phyloP scores from a whole-genome alignment of 108 stramenopile species.

The Stephanodiscus minutulus region DNA sequence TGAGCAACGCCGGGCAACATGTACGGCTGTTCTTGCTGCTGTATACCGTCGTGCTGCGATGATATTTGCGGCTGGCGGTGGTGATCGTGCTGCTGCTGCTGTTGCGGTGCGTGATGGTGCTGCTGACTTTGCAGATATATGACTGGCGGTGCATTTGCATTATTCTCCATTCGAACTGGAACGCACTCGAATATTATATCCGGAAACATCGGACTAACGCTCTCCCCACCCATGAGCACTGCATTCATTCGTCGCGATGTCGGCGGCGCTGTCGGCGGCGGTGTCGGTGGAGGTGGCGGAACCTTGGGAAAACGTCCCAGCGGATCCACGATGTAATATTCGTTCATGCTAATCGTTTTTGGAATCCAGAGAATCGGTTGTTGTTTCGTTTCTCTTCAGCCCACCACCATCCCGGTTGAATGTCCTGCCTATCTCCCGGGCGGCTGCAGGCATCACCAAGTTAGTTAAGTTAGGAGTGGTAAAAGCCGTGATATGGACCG shows the following conservation, averaged over 20 bases:
- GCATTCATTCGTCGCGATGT: not conserved
- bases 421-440: too few relatives aligned
- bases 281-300: constrained; percentile 8
- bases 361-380: not conserved
- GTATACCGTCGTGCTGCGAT: not conserved
- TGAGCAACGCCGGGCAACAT: not conserved
- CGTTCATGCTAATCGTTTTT: constrained; percentile 2
- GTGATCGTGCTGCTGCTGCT: not conserved
- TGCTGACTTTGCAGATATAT: constrained; percentile 8
- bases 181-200: constrained; percentile 9
- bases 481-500: too few relatives aligned
- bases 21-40: not conserved
- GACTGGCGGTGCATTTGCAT: not conserved
- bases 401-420: not conserved
- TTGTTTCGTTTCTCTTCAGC: not conserved
- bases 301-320: constrained; percentile 20
- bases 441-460: too few relatives aligned
- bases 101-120: not conserved
- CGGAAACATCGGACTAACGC: constrained; percentile 20
- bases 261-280: not conserved
- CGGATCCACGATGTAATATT: constrained; percentile 25
- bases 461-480: too few relatives aligned
- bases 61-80: not conserved
- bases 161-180: not conserved
- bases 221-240: not conserved